Evolutionary conservation across 257 asterid species (phyloP).

Genomic region (Ajuga chamaepitys): DNA sequence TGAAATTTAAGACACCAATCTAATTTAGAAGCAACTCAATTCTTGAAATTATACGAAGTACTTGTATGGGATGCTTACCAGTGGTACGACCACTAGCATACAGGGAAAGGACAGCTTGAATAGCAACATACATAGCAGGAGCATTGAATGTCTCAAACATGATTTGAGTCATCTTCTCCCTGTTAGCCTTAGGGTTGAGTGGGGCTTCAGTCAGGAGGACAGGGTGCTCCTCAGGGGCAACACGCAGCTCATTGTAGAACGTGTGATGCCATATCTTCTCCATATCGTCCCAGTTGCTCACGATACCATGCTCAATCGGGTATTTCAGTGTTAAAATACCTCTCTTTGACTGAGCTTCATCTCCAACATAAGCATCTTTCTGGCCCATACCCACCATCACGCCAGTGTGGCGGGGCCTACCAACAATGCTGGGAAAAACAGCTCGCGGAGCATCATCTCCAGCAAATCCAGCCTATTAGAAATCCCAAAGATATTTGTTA

Average conservation of each 20-base stretch:
- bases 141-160: constrained; percentile 94
- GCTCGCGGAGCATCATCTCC: constrained; percentile 98
- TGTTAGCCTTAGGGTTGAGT: constrained; percentile 89
- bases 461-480: constrained; percentile 80
- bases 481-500: neutral
- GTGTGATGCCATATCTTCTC: constrained; percentile 98
- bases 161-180: constrained; percentile 93
- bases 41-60: neutral
- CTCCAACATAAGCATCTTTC: constrained; percentile 89
- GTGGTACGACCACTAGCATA: constrained; percentile 97
- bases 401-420: constrained; percentile 92
- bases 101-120: constrained; percentile 89
- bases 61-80: constrained; percentile 37
- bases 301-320: constrained; percentile 93
- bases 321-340: constrained; percentile 82
- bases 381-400: constrained; percentile 99
- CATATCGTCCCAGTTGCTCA: constrained; percentile 95
- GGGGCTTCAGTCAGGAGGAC: constrained; percentile 88
- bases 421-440: constrained; percentile 87
- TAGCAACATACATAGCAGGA: constrained; percentile 95
- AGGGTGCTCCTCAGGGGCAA: constrained; percentile 94
- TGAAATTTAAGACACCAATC: neutral
- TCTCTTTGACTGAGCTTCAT: constrained; percentile 86
- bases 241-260: constrained; percentile 88
- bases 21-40: neutral